These are phyloP conservation scores for Yamadazyma taylorii DNA, from an alignment of 1,139 yeast genomes.

Conservation along the genomic window DNA sequence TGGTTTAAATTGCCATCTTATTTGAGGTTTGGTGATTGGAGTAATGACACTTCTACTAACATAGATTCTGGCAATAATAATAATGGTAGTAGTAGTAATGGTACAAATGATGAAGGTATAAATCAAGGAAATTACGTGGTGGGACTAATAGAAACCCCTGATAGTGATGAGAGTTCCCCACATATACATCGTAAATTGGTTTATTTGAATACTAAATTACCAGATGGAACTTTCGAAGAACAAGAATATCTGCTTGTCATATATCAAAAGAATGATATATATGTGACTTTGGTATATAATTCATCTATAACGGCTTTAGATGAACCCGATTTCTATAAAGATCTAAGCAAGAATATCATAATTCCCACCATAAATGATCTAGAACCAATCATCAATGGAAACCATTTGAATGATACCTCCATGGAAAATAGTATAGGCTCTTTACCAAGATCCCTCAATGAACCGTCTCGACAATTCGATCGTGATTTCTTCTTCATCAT, in stretches of 20 bases:
- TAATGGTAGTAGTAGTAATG: no score
- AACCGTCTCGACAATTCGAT: conserved; percentile 22
- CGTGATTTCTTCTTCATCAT: conserved; percentile 41
- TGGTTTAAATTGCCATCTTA: conserved; percentile 31
- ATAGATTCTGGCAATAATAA: no score
- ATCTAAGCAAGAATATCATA: conserved; percentile 19
- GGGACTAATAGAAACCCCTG: conserved; percentile 23
- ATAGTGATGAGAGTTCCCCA: conserved; percentile 5
- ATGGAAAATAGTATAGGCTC: conserved; percentile 34
- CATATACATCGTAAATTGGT: conserved; percentile 28
- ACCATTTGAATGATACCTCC: conserved; percentile 17
- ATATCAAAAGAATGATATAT: conserved; percentile 24
- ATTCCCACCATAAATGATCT: conserved; percentile 29
- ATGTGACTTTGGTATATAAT: conserved; percentile 31
- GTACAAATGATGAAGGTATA: conserved; percentile 16
- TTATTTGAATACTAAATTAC: conserved; percentile 22
- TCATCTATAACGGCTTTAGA: conserved; percentile 26
- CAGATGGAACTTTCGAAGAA: conserved; percentile 12
- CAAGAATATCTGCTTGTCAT: conserved; percentile 36
- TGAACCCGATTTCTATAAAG: conserved; percentile 23
- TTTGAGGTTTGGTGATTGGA: conserved; percentile 15
- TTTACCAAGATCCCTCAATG: conserved; percentile 27
- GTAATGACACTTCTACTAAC: no score
- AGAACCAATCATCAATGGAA: conserved; percentile 7
- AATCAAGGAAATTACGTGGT: conserved; percentile 27